Evolutionary conservation across 2,329 filamentous ascomycete species (phyloP), one percentile per base, ranked within the genome.

Genomic region (Aspergillus tanneri): DNA sequence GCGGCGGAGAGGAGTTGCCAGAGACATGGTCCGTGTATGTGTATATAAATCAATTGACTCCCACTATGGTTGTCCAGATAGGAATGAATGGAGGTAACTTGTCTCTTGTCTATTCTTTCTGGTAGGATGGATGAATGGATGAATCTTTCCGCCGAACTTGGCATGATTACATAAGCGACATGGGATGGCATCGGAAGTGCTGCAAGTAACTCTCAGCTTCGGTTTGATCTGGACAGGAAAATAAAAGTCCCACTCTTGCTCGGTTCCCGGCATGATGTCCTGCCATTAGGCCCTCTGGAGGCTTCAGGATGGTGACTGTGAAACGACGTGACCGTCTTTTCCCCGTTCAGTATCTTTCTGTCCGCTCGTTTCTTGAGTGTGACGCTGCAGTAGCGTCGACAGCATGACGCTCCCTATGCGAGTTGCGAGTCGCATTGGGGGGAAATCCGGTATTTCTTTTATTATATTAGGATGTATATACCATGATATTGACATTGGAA

Each of bases 1-100:
- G 58, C 65, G 68, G 60, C 67, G 69, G 54, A 70, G 59, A 40
- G 67, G 57, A 37, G 59, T 59, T 53, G 64, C 62, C 58, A 72
- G 57, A 49, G 68, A 65, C 68, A 72, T 69, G 16, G 16, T 32
- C 6, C 12, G 9, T 43, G 5, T 43, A 30, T 37, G 18, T 42
- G 8, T 21, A 12, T 24, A n/a, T n/a, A n/a, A n/a, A n/a, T n/a
- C n/a, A n/a, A n/a, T n/a, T n/a, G n/a, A n/a, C n/a, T n/a, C n/a
- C n/a, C n/a, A n/a, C n/a, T n/a, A n/a, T n/a, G n/a, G n/a, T n/a
- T n/a, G n/a, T n/a, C n/a, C n/a, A n/a, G n/a, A n/a, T n/a, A n/a
- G n/a, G n/a, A n/a, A n/a, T n/a, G n/a, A n/a, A n/a, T n/a, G n/a
- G n/a, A n/a, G n/a, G n/a, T n/a, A n/a, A n/a, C n/a, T n/a, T n/a